These are phyloP conservation scores for Hirsutella thompsonii DNA, from an alignment of 2,329 filamentous ascomycete genomes.

Conservation along the genomic window DNA sequence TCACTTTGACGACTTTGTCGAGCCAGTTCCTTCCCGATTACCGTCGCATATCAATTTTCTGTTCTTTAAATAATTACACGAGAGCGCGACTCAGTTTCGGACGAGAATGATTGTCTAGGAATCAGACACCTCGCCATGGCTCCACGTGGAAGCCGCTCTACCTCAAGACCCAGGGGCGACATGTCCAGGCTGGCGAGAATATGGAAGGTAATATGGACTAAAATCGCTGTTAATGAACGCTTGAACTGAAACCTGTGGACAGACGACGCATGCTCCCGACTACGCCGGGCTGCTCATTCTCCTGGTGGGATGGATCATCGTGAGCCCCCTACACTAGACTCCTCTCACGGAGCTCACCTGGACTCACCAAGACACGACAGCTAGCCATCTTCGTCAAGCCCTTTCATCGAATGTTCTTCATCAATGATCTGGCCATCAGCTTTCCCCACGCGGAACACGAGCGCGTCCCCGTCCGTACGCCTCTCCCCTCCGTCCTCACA, in stretches of 20 bases:
- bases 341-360: neutral
- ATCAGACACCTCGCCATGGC: neutral
- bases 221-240: too few relatives aligned
- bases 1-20: too few relatives aligned
- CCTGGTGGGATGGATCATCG: conserved; percentile 51
- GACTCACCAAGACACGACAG: conserved; percentile 6
- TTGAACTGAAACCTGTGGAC: neutral
- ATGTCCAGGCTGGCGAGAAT: conserved; percentile 23
- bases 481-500: too few relatives aligned
- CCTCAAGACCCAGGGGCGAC: neutral
- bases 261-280: conserved; percentile 79
- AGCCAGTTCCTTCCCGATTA: too few relatives aligned
- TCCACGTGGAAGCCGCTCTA: neutral
- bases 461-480: conserved; percentile 64
- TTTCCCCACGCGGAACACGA: conserved; percentile 79
- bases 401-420: conserved; percentile 88
- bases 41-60: too few relatives aligned
- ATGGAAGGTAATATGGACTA: conserved; percentile 38
- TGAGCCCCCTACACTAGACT: conserved; percentile 19
- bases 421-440: conserved; percentile 72
- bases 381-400: conserved; percentile 45
- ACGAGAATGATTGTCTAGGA: neutral
- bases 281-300: conserved; percentile 68
- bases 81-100: neutral
- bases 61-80: too few relatives aligned